Evolutionary conservation across 352 stramenopile species (phyloP).

Genomic region (Phytophthora hybrid): DNA sequence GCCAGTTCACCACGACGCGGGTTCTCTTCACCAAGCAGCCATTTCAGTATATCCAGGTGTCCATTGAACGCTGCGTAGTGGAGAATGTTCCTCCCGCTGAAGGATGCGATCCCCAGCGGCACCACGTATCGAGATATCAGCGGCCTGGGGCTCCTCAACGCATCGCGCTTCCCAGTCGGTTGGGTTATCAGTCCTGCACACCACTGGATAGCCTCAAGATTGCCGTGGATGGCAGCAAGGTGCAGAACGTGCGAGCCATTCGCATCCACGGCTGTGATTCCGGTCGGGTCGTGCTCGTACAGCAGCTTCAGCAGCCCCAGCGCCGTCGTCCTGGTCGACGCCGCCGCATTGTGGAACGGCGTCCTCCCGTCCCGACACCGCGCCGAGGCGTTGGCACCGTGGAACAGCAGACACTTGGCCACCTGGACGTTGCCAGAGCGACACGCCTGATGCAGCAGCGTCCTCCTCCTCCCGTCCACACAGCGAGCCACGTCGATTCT

Average conservation of each 20-base stretch:
- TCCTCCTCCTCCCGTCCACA: slow-evolving; percentile 61
- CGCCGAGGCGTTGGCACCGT: slow-evolving; percentile 50
- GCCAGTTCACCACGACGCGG: slow-evolving; percentile 34
- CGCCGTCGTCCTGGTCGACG: slow-evolving; percentile 27
- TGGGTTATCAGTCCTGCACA: slow-evolving; percentile 32
- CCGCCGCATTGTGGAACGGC: slow-evolving; percentile 66
- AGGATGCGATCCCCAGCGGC: slow-evolving; percentile 59
- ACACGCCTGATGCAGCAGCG: slow-evolving; percentile 73
- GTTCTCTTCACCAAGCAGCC: slow-evolving; percentile 51
- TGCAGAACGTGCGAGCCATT: slow-evolving; percentile 75
- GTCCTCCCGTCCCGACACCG: slow-evolving; percentile 62
- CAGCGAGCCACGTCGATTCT: slow-evolving; percentile 53
- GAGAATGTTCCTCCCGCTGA: slow-evolving; percentile 69
- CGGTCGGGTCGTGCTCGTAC: slow-evolving; percentile 58
- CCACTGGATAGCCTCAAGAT: slow-evolving; percentile 69
- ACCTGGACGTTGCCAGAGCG: slow-evolving; percentile 59
- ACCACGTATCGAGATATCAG: slow-evolving; percentile 18
- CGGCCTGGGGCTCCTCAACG: not conserved
- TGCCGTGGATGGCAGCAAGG: slow-evolving; percentile 72
- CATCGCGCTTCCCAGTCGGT: not conserved
- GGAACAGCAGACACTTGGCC: slow-evolving; percentile 63
- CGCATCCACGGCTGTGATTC: slow-evolving; percentile 54
- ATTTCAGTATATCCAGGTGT: slow-evolving; percentile 55
- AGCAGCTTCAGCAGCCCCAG: slow-evolving; percentile 59
- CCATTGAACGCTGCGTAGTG: slow-evolving; percentile 81